phyloP scores from a whole-genome alignment of 2,329 filamentous ascomycete genomes.

The Exophiala oligosperma region DNA sequence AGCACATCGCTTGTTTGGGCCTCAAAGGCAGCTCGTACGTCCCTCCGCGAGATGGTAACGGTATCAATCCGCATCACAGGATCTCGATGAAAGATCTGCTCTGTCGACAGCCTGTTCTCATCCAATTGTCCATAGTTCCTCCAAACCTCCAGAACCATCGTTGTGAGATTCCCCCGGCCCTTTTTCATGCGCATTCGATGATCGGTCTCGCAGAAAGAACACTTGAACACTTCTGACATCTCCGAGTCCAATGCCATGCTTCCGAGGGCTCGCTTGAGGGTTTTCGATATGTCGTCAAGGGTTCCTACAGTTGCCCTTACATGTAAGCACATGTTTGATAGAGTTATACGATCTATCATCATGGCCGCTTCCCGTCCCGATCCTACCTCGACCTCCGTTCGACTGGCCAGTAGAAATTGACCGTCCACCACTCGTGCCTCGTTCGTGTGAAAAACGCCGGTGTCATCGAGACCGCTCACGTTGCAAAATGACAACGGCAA shows the following conservation, averaged over 20 bases:
- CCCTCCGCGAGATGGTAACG: conserved; percentile 13
- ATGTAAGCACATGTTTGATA: conserved; percentile 9
- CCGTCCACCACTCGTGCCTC: conserved; percentile 18
- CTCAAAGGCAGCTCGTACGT: conserved; percentile 20
- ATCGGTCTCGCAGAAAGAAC: conserved; percentile 19
- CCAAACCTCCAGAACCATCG: conserved; percentile 19
- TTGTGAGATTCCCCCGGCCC: conserved; percentile 1
- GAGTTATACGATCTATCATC: conserved; percentile 1
- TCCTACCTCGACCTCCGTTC: conserved; percentile 11
- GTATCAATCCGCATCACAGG: conserved; percentile 11
- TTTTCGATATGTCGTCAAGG: conserved; percentile 7
- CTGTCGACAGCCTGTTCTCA: conserved; percentile 10
- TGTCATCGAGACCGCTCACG: conserved; percentile 6
- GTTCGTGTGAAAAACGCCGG: conserved; percentile 7
- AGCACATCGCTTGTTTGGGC: conserved; percentile 1
- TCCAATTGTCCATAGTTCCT: conserved; percentile 21
- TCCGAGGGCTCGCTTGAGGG: conserved; percentile 11
- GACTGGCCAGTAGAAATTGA: conserved; percentile 19
- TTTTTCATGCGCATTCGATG: conserved; percentile 10
- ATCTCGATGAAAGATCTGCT: conserved; percentile 19
- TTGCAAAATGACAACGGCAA: conserved; percentile 14
- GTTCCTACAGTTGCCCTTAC: not conserved
- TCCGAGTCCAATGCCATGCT: conserved; percentile 15
- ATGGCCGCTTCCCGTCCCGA: not conserved
- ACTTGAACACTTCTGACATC: conserved; percentile 18